phyloP scores from a whole-genome alignment of 2,329 filamentous ascomycete genomes.

The Aspergillus latus region DNA sequence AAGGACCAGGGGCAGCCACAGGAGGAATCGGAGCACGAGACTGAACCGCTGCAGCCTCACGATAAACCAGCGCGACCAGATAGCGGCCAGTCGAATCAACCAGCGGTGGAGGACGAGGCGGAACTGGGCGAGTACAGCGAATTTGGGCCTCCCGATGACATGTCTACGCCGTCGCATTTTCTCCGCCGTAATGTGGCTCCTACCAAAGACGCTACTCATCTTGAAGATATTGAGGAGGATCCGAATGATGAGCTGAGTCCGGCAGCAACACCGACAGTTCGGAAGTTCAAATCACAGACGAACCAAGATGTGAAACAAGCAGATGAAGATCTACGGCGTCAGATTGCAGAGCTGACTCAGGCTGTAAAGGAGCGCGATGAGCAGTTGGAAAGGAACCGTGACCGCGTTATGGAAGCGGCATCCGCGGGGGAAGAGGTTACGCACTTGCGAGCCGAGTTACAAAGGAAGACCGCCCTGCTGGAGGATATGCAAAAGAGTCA shows the following conservation, averaged over 20 bases:
- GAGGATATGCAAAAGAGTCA: slow-evolving; percentile 28
- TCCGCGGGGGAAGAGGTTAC: slow-evolving; percentile 41
- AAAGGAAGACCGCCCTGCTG: slow-evolving; percentile 31
- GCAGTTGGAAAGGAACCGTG: slow-evolving; percentile 33
- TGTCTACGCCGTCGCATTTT: slow-evolving; percentile 46
- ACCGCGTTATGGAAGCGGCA: slow-evolving; percentile 34
- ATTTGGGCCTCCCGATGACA: slow-evolving; percentile 44
- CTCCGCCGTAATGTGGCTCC: slow-evolving; percentile 31
- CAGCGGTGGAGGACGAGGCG: slow-evolving; percentile 31
- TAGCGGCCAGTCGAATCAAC: slow-evolving; percentile 25
- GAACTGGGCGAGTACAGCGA: slow-evolving; percentile 42
- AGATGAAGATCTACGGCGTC: slow-evolving; percentile 29
- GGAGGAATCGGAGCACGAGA: slow-evolving; percentile 17
- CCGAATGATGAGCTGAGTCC: slow-evolving; percentile 21
- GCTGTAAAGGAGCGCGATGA: slow-evolving; percentile 36
- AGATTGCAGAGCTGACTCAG: slow-evolving; percentile 34
- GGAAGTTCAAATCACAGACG: slow-evolving; percentile 23
- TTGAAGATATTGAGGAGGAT: slow-evolving; percentile 41
- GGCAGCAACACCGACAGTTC: slow-evolving; percentile 29
- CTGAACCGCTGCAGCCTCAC: slow-evolving; percentile 6
- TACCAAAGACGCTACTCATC: slow-evolving; percentile 33
- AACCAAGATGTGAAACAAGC: slow-evolving; percentile 20
- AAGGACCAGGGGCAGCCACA: slow-evolving; percentile 11
- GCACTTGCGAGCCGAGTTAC: slow-evolving; percentile 40
- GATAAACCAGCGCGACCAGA: slow-evolving; percentile 18